Evolutionary conservation across 257 asterid genomes (phyloP), one percentile per base, ranked within the genome.

Genomic region (Nyctanthes arbortristis): DNA sequence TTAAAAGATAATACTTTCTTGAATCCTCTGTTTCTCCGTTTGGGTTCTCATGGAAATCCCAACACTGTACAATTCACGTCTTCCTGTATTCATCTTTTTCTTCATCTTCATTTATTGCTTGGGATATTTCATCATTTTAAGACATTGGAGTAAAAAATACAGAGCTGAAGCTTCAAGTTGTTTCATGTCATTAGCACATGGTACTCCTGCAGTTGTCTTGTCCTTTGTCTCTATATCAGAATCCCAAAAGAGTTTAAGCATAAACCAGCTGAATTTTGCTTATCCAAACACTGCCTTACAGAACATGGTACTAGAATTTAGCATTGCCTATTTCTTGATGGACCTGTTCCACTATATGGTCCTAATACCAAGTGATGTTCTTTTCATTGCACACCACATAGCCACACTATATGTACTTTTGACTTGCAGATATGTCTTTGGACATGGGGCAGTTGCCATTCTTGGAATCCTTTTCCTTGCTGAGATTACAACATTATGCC

Each of bases 341-440:
- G 96, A 87, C 78, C 82, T 85, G 36, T 63, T 82, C 33, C 96
- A 91, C 81, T 91, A 87, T 66, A 0, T 79, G 32, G 7, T 86
- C 63, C 78, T 81, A 59, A 66, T 66, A 37, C 94, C 96, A 18
- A 24, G 68, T 37, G 88, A 86, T 67, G 78, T 55, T 22, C 90
- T 89, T 22, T 83, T 92, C 84, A 83, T 85, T 52, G 85, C 68
- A 6, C 96, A 92, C 79, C 96, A 87, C 79, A 31, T 92, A 47
- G 94, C 93, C 64, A 84, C 94, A 0, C 89, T 92, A n/a, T 91
- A 89, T 52, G 96, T 86, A 3, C 77, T 87, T 4, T 69, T 52
- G 63, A 87, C 92, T 2, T 92, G 96, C 52, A 84, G 93, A 1
- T 92, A 76, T 34, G 61, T 83, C 1, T 77, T 89, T 29, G 80